Conservation (phyloP, 2,329 filamentous ascomycete genomes). For the Microdochium trichocladiopsis region DNA sequence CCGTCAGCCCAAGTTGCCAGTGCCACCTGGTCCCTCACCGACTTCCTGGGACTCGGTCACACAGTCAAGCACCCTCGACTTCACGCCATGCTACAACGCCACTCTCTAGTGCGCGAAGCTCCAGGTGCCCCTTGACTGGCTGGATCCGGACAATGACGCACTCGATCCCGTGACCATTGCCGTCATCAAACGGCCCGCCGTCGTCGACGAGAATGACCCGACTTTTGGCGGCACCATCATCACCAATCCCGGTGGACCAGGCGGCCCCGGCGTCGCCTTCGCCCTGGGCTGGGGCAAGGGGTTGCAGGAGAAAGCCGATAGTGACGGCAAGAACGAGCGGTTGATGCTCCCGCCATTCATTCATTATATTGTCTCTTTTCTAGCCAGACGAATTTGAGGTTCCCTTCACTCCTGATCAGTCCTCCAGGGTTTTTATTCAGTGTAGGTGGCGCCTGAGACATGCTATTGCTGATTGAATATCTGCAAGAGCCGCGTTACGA, state of each 20-base stretch:
- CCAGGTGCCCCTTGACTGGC: conserved; percentile 35
- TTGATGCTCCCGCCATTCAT: too few species aligned
- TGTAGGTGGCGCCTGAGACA: too few species aligned
- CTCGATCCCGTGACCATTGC: conserved; percentile 27
- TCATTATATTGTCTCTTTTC: too few species aligned
- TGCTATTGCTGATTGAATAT: too few species aligned
- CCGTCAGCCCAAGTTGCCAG: neutral
- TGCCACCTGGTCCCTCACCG: neutral
- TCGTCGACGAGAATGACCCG: conserved; percentile 26
- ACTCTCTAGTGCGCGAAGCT: conserved; percentile 32
- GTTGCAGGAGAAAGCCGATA: conserved; percentile 18
- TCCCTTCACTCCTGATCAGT: too few species aligned
- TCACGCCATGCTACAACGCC: conserved; percentile 30
- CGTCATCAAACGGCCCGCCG: conserved; percentile 31
- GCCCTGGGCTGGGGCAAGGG: conserved; percentile 14
- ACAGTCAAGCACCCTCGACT: conserved; percentile 26
- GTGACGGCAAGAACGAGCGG: conserved; percentile 20
- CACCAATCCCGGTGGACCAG: conserved; percentile 37
- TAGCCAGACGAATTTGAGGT: too few species aligned
- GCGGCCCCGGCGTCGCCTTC: conserved; percentile 28
- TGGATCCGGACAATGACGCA: conserved; percentile 16
- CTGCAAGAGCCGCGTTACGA: too few species aligned
- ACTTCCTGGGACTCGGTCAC: conserved; percentile 27
- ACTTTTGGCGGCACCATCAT: conserved; percentile 34
- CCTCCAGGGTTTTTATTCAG: too few species aligned